Conservation (phyloP, 1,284 basidiomycete species). For the Ustilago esculenta region DNA sequence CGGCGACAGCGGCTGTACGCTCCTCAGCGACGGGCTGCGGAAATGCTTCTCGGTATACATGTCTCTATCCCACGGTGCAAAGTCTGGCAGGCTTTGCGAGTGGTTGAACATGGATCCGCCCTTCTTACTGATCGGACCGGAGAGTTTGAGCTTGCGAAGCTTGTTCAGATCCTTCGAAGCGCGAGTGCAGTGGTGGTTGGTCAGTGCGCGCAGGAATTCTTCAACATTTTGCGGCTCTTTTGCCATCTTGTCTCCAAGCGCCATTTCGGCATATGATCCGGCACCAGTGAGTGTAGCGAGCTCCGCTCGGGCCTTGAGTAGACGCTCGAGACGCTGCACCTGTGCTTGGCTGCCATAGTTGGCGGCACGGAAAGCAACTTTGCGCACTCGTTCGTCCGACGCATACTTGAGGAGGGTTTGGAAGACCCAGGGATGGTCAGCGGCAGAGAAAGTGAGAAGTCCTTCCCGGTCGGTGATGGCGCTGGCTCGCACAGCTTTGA, state of each 20-base stretch:
- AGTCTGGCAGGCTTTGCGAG: slow-evolving; percentile 6
- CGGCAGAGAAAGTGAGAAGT: slow-evolving; percentile 38
- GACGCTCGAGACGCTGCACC: slow-evolving; percentile 55
- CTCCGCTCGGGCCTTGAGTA: slow-evolving; percentile 57
- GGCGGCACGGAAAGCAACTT: slow-evolving; percentile 74
- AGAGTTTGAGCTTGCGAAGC: slow-evolving; percentile 49
- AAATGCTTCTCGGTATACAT: slow-evolving; percentile 59
- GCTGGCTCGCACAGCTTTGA: slow-evolving; percentile 25
- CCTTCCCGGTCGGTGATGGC: slow-evolving; percentile 21
- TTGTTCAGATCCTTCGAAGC: slow-evolving; percentile 50
- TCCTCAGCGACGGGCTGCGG: slow-evolving; percentile 27
- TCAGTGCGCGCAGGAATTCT: slow-evolving; percentile 56
- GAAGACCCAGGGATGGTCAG: slow-evolving; percentile 77
- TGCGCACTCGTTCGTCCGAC: slow-evolving; percentile 80
- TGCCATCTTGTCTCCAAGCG: slow-evolving; percentile 65
- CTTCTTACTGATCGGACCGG: slow-evolving; percentile 2
- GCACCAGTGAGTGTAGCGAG: slow-evolving; percentile 62
- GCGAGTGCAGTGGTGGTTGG: slow-evolving; percentile 53
- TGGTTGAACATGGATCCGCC: slow-evolving; percentile 14
- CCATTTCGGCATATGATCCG: slow-evolving; percentile 59
- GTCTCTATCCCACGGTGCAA: slow-evolving; percentile 64
- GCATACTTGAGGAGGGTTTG: slow-evolving; percentile 89
- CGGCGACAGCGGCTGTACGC: slow-evolving; percentile 55
- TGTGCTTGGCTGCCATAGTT: slow-evolving; percentile 54
- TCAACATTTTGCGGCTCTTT: slow-evolving; percentile 56